Evolutionary conservation across 257 asterid species (phyloP), one percentile per base, ranked within the genome.

Genomic region (Orobanche coerulescens): DNA sequence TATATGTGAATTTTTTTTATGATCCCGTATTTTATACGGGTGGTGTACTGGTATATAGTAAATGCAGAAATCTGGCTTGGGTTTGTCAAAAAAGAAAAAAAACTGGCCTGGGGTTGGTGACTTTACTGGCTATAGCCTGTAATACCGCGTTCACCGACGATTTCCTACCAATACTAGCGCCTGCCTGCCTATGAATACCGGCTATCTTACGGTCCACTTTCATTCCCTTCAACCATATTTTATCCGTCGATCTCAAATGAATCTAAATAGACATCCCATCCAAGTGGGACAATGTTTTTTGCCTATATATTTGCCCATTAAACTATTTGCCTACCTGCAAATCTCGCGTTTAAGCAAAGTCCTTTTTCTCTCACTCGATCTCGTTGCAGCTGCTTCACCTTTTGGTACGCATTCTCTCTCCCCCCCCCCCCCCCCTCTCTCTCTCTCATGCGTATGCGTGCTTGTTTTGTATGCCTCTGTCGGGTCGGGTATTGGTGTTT

Each of bases 221-320:
- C 36, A 2, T 7, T 7, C 36, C 15, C 50, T 15, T 18, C 1
- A 20, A 0, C 23, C 50, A 43, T 37, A n/a, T 37, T 12, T 7
- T 4, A 37, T 13, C 28, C 53, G 53, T 47, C 26, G 28, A 47
- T 9, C 13, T 13, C 28, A 2, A 47, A 61, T 61, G 66, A 44
- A 61, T 46, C 66, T 61, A 26, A 16, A 26, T 57, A 20, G 12
- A 46, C 10, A 44, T 26, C 57, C 66, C 66, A 61, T 61, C 66
- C 42, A 44, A 11, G 31, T 11, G 66, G 55, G 66, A 1, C 54
- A 1, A 24, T 61, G 5, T 4, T 1, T 42, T 16, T 43, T 4
- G n/a, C 34, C 66, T 61, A 61, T 61, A 61, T 61, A 61, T 25
- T 26, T 47, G 36, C 36, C 36, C 1, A 31, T 31, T 5, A 3